Conservation (phyloP, 352 stramenopile species). For the Halophytophthora polymorphica region DNA sequence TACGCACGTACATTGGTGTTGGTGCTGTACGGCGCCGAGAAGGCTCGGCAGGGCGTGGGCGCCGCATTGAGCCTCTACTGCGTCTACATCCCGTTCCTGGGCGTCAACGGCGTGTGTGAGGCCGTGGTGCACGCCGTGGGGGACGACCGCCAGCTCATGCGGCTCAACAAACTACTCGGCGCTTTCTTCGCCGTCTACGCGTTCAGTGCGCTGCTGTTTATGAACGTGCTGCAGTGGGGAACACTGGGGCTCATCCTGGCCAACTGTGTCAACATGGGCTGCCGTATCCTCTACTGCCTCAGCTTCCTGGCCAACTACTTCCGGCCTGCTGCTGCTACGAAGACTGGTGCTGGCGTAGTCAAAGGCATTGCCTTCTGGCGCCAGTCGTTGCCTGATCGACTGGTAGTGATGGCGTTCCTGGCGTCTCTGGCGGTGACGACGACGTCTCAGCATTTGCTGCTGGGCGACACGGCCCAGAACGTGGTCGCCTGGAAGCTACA, state of each 20-base stretch:
- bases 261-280: slow-evolving; percentile 88
- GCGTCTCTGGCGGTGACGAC: slow-evolving; percentile 36
- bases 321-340: not conserved
- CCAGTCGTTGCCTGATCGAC: slow-evolving; percentile 41
- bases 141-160: slow-evolving; percentile 63
- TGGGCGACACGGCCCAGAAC: slow-evolving; percentile 18
- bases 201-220: slow-evolving; percentile 57
- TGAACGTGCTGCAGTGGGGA: slow-evolving; percentile 51
- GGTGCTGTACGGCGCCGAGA: slow-evolving; percentile 78
- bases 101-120: slow-evolving; percentile 95
- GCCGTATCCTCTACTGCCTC: slow-evolving; percentile 81
- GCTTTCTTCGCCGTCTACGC: slow-evolving; percentile 82
- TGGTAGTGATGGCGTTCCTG: slow-evolving; percentile 48
- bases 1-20: slow-evolving; percentile 80
- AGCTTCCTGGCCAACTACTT: slow-evolving; percentile 69
- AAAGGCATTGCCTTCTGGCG: slow-evolving; percentile 44
- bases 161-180: slow-evolving; percentile 77
- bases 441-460: slow-evolving; percentile 38
- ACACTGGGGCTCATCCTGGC: slow-evolving; percentile 77
- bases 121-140: slow-evolving; percentile 93
- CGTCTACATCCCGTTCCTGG: slow-evolving; percentile 94
- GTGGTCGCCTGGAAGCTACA: slow-evolving; percentile 28
- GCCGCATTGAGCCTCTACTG: slow-evolving; percentile 82
- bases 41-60: slow-evolving; percentile 51
- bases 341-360: slow-evolving; percentile 4